Evolutionary conservation across 108 stramenopile genomes (phyloP).

Genomic region (Bacterosira constricta): DNA sequence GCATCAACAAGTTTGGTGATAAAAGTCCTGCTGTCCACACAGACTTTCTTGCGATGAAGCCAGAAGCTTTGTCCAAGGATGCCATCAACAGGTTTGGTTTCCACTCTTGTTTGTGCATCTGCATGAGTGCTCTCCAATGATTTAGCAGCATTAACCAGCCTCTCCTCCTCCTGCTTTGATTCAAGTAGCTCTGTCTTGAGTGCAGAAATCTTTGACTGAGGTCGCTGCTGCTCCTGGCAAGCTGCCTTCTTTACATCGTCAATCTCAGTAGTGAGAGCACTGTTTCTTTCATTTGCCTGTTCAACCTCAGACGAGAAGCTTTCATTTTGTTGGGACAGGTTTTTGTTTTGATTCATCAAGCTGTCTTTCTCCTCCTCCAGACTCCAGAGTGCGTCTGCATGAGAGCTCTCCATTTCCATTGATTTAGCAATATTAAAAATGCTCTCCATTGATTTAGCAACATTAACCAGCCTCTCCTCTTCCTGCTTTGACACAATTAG

Average conservation of each 20-base stretch:
- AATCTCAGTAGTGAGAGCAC: too few species aligned
- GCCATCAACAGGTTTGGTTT: neutral
- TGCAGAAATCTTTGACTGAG: neutral
- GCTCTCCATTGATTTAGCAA: neutral
- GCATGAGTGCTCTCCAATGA: neutral
- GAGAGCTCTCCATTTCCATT: too few species aligned
- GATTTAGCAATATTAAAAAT: too few species aligned
- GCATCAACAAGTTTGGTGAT: neutral
- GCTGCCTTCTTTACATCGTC: too few species aligned
- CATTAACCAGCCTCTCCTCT: neutral
- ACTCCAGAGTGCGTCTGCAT: too few species aligned
- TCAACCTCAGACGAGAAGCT: too few species aligned
- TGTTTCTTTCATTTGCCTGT: too few species aligned
- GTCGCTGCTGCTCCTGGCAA: neutral
- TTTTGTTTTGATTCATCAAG: too few species aligned
- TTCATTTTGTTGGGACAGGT: too few species aligned
- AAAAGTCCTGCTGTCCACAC: neutral
- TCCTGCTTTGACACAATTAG: neutral
- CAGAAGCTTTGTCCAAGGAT: neutral
- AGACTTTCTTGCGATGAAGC: neutral
- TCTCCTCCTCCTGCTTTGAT: constrained; percentile 1
- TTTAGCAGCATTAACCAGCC: neutral
- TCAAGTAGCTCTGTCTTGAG: neutral
- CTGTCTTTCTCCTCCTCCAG: too few species aligned
- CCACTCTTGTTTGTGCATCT: neutral